Evolutionary conservation across 2,329 filamentous ascomycete species (phyloP).

Genomic region (Sporothrix curviconia): DNA sequence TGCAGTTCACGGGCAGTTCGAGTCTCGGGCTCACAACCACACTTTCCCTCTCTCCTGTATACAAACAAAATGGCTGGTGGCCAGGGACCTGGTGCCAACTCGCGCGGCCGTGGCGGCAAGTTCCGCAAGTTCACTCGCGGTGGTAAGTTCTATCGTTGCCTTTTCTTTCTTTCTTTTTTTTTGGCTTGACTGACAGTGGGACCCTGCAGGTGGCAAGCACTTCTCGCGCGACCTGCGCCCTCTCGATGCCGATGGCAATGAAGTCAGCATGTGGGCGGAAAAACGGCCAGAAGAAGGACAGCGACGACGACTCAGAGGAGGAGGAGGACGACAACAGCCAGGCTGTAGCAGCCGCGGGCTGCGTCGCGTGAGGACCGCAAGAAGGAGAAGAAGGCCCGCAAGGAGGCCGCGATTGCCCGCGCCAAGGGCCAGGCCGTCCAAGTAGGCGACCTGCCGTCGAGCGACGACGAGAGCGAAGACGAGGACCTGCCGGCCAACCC

Average conservation of each 20-base stretch:
- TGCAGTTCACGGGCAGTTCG: too few relatives aligned
- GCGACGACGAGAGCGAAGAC: slow-evolving; percentile 47
- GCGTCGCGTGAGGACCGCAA: slow-evolving; percentile 78
- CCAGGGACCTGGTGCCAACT: slow-evolving; percentile 38
- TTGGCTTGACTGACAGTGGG: neutral
- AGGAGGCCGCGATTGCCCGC: slow-evolving; percentile 47
- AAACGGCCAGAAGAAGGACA: slow-evolving; percentile 35
- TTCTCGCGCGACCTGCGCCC: slow-evolving; percentile 90
- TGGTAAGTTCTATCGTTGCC: slow-evolving; percentile 48
- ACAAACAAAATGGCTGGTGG: slow-evolving; percentile 27
- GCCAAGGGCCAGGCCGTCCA: slow-evolving; percentile 65
- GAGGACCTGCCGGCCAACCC: slow-evolving; percentile 77
- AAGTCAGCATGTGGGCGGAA: slow-evolving; percentile 82
- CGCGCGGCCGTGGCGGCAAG: slow-evolving; percentile 82
- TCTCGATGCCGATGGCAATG: slow-evolving; percentile 81
- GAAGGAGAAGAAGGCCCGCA: slow-evolving; percentile 82
- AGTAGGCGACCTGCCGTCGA: slow-evolving; percentile 79
- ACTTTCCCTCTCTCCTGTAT: neutral
- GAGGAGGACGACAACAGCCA: slow-evolving; percentile 42
- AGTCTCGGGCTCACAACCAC: too few relatives aligned
- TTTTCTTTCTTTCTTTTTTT: neutral
- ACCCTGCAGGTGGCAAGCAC: slow-evolving; percentile 74
- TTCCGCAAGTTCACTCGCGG: slow-evolving; percentile 90
- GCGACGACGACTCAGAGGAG: slow-evolving; percentile 42
- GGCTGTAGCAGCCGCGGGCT: slow-evolving; percentile 31